These are phyloP conservation scores for Talaromyces ruber DNA, from an alignment of 495 filamentous ascomycete species.

Conservation along the genomic window DNA sequence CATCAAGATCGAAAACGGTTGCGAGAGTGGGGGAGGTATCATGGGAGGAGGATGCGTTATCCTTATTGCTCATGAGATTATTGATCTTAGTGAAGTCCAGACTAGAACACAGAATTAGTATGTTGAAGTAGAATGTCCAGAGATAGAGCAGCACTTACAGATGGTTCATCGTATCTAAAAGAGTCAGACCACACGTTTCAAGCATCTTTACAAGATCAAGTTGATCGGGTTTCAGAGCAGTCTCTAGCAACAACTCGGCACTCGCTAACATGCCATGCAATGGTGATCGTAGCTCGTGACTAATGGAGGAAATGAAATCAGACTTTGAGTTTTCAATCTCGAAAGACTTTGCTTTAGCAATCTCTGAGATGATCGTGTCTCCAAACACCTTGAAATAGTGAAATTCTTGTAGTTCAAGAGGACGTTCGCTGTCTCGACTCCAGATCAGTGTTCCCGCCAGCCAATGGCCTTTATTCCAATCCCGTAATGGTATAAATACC, in stretches of 20 bases:
- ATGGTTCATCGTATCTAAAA: background rate
- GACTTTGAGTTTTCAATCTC: conserved; percentile 50
- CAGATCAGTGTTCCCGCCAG: conserved; percentile 52
- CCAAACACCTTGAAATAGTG: conserved; percentile 50
- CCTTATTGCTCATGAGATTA: background rate
- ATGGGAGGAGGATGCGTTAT: background rate
- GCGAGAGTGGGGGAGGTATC: background rate
- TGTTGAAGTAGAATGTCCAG: background rate
- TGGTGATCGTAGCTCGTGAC: conserved; percentile 62
- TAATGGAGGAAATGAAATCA: conserved; percentile 64
- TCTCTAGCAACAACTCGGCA: background rate
- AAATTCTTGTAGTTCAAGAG: conserved; percentile 36
- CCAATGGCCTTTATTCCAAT: conserved; percentile 52
- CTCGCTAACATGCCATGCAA: background rate
- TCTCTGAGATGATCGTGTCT: conserved; percentile 52
- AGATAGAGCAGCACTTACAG: background rate
- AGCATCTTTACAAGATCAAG: background rate
- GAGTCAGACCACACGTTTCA: background rate
- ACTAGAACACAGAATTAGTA: background rate
- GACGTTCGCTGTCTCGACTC: conserved; percentile 38
- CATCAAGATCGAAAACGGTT: background rate
- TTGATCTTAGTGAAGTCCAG: background rate
- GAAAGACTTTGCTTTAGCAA: conserved; percentile 43
- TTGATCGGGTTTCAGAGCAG: background rate
- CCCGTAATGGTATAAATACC: conserved; percentile 33